Evolutionary conservation across 495 filamentous ascomycete genomes (phyloP), one percentile per base, ranked within the genome.

Genomic region (Penicillium ucsense): DNA sequence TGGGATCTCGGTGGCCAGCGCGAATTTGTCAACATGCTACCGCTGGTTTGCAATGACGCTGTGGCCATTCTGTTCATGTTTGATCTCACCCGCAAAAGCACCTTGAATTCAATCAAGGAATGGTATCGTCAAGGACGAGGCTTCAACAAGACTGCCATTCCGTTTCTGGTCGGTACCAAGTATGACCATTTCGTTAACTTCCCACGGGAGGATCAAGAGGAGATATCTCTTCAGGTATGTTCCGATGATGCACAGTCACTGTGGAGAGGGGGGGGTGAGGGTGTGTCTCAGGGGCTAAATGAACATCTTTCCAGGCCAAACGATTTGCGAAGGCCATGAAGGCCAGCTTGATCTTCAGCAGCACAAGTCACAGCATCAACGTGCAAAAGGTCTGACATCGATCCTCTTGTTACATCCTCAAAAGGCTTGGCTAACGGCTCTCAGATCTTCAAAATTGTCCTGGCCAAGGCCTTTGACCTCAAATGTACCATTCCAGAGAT

Each of bases 1-100:
- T 98, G 92, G 92, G 92, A 98, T 76, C 73, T 98, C 34, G 92
- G 92, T 56, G 92, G 92, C 52, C 92, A 98, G 72, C 81, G 92
- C 54, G 92, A 98, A 67, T 98, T 98, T 51, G 92, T 98, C 63
- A 98, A 98, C 71, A 98, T 98, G 92, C 75, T 98, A 35, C 92
- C 92, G 5, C 78, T 98, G 11, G 92, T 98, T 44, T 98, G 92
- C 77, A 98, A 98, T 63, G 92, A 98, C 60, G 92, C 92, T 2
- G 92, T 98, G 27, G 92, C 92, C 33, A 96, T 98, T 50, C 73
- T 98, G 10, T 98, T 98, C 75, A 98, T 98, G 92, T 98, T 98
- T 62, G 92, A 98, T 60, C 75, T 98, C 49, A 97, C 92, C 33
- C 77, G 92, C 53, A 98, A 98, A 77, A 95, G 90, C 70, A 98